Evolutionary conservation across 768 basidiomycete genomes (phyloP), one percentile per base, ranked within the genome.

Genomic region (Tubosaeta brunneosetosa): DNA sequence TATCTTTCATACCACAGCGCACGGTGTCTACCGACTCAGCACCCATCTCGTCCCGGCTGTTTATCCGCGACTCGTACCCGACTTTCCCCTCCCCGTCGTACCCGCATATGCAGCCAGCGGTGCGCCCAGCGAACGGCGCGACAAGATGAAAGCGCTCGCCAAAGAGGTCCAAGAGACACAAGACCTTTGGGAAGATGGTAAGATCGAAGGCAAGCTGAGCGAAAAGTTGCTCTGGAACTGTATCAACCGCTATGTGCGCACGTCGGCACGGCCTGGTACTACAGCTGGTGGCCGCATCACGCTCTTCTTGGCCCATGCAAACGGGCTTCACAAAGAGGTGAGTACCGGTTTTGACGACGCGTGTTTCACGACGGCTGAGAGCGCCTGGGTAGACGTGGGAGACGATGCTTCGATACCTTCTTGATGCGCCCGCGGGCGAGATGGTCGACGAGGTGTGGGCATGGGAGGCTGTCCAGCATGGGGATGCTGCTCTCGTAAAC

Each of bases 281-380:
- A 4, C 16, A 8, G 22, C 27, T 44, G 3, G 9, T 1, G 26
- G 13, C 19, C 81, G 86, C 0, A 47, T 87, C 10, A 94, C 90
- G 0, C 66, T 94, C 47, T 78, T 93, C 55, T 74, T 88, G 44
- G 80, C 82, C 4, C 93, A 94, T 66, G 90, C 89, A 2, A 94
- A 90, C 67, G 91, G 92, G 1, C 86, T 94, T 57, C 81, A 80
- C 38, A 94, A 93, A 66, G 91, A 94, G 82, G 89, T 83, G 49
- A 44, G 80, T 44, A 4, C 1, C 56, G 11, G 32, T 26, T 33
- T 34, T 12, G 29, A 1, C 26, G 19, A 10, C 6, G 36, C 36
- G 16, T 37, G 25, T 9, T 19, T 3, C 12, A 9, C 37, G 46
- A 33, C 27, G 10, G 36, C 32, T 50, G 0, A 49, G 32, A 8